Percentiles rank a stretch among this genome's conserved stretches.
Evolutionary conservation across 1,284 basidiomycete genomes (phyloP).

Genomic region (Irpex lacteus): DNA sequence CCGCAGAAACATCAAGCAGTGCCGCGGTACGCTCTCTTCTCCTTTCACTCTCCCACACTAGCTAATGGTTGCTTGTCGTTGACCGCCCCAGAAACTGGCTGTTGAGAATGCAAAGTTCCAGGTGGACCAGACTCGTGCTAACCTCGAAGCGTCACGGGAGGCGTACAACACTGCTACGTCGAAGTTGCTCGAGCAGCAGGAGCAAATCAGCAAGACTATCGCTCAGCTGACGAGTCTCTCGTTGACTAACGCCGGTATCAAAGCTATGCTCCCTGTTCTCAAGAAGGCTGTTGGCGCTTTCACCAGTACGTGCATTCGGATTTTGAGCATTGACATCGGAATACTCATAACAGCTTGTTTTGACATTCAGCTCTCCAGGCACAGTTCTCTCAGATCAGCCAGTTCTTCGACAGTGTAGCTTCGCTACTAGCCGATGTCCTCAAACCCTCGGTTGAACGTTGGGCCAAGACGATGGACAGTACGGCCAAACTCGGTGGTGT

Average conservation of each 20-base stretch:
- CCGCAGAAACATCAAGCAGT: neutral
- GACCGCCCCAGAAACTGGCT: neutral
- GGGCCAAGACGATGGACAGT: neutral
- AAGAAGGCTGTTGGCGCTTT: constrained; percentile 1
- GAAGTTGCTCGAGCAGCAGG: neutral
- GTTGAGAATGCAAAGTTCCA: neutral
- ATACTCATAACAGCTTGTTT: neutral
- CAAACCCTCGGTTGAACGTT: neutral
- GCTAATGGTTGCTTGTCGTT: neutral
- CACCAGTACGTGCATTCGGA: neutral
- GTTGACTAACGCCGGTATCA: constrained; percentile 1
- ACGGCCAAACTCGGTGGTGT: neutral
- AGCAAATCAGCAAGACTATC: neutral
- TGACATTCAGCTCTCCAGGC: neutral
- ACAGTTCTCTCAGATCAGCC: constrained; percentile 1
- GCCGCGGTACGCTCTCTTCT: neutral
- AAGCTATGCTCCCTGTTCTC: constrained; percentile 1
- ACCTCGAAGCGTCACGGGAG: neutral
- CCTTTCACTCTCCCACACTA: neutral
- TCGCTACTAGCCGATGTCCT: neutral
- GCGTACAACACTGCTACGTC: neutral
- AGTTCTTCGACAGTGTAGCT: neutral
- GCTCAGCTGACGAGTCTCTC: neutral
- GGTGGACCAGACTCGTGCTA: neutral
- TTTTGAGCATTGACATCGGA: neutral